Conservation (phyloP, 768 basidiomycete genomes). For the Trametes coccinea region DNA sequence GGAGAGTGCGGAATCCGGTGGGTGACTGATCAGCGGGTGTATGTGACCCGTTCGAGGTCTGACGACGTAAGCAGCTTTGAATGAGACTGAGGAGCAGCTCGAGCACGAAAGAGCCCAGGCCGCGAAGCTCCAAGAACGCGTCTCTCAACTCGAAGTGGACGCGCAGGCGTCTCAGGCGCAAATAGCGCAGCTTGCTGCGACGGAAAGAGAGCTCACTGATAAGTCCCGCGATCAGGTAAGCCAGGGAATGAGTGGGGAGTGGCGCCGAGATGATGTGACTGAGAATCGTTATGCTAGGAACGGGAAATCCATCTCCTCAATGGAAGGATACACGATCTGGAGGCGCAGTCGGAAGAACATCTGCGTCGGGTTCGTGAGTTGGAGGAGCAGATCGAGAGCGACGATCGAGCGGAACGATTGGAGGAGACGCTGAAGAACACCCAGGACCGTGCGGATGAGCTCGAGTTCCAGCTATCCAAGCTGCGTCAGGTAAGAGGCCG, state of each 20-base stretch:
- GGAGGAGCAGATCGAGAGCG: conserved; percentile 80
- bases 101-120: conserved; percentile 24
- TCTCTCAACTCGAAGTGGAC: conserved; percentile 46
- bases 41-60: neutral
- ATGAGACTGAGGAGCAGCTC: conserved; percentile 28
- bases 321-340: conserved; percentile 52
- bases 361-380: conserved; percentile 66
- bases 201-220: conserved; percentile 57
- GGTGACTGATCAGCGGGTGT: neutral
- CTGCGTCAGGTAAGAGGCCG: conserved; percentile 62
- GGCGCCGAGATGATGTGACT: neutral
- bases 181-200: conserved; percentile 44
- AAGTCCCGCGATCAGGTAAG: conserved; percentile 52
- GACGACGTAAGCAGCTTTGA: conserved; percentile 21
- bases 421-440: conserved; percentile 75
- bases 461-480: conserved; percentile 80
- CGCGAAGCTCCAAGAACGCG: conserved; percentile 30
- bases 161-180: conserved; percentile 37
- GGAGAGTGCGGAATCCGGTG: conserved; percentile 34
- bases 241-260: neutral
- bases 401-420: conserved; percentile 75
- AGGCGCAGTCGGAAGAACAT: conserved; percentile 52
- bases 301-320: conserved; percentile 71
- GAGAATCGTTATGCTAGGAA: conserved; percentile 47
- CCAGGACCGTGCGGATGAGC: conserved; percentile 79